phyloP scores from a whole-genome alignment of 495 filamentous ascomycete species.

The Penicillium lagena region DNA sequence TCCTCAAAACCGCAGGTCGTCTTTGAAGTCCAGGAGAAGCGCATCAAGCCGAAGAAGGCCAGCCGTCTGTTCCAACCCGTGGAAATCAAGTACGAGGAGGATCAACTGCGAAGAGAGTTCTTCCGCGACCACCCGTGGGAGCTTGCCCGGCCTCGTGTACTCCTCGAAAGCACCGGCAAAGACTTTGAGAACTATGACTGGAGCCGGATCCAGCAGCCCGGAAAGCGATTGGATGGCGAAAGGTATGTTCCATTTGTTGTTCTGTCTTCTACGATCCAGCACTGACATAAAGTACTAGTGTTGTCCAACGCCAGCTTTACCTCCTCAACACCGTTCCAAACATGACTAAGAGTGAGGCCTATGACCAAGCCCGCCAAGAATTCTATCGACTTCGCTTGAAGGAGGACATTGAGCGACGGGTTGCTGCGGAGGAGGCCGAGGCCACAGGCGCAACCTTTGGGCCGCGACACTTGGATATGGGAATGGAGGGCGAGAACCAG shows the following conservation, averaged over 20 bases:
- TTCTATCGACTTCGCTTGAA: slow-evolving; percentile 79
- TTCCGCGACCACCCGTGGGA: slow-evolving; percentile 97
- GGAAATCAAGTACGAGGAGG: slow-evolving; percentile 75
- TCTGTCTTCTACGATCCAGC: background rate
- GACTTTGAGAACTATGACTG: slow-evolving; percentile 74
- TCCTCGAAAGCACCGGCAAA: slow-evolving; percentile 80
- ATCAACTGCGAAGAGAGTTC: slow-evolving; percentile 71
- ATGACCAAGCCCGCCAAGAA: slow-evolving; percentile 81
- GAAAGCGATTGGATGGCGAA: slow-evolving; percentile 77
- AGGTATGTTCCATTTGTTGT: slow-evolving; percentile 45
- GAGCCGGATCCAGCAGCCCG: slow-evolving; percentile 72
- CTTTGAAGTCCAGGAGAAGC: slow-evolving; percentile 35
- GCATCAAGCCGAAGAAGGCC: slow-evolving; percentile 48
- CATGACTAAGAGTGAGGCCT: slow-evolving; percentile 61
- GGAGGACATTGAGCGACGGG: slow-evolving; percentile 75
- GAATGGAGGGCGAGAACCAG: slow-evolving; percentile 76
- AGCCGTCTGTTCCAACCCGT: slow-evolving; percentile 77
- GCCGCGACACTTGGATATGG: slow-evolving; percentile 61
- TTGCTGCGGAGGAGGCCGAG: slow-evolving; percentile 84
- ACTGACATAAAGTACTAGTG: slow-evolving; percentile 46
- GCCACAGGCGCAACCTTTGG: slow-evolving; percentile 83
- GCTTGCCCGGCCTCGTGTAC: slow-evolving; percentile 76
- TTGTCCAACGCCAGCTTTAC: slow-evolving; percentile 87
- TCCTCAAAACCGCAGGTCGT: slow-evolving; percentile 29
- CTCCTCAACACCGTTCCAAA: slow-evolving; percentile 60